Percentiles rank a stretch among this genome's conserved stretches.
phyloP scores from a whole-genome alignment of 2,329 filamentous ascomycete species.

The Cordyceps tenuipes region DNA sequence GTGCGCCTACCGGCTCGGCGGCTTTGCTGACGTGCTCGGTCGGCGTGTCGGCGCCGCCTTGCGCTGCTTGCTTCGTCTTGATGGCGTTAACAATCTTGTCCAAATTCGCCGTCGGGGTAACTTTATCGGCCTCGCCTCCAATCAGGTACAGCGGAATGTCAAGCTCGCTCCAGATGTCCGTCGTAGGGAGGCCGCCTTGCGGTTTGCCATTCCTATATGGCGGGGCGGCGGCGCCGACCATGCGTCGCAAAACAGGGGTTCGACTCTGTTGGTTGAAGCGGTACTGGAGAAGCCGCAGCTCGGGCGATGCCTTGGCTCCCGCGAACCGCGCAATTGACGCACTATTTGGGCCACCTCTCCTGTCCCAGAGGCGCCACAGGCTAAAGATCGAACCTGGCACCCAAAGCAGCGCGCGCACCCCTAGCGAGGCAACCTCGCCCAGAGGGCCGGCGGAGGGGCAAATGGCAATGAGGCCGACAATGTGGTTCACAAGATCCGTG shows the following conservation, averaged over 20 bases:
- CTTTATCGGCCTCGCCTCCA: conserved; percentile 65
- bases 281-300: conserved; percentile 59
- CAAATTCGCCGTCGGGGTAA: conserved; percentile 66
- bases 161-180: conserved; percentile 63
- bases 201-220: conserved; percentile 44
- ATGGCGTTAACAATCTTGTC: conserved; percentile 52
- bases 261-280: conserved; percentile 76
- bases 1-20: conserved; percentile 7
- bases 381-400: conserved; percentile 69
- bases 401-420: conserved; percentile 51
- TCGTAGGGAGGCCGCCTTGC: conserved; percentile 58
- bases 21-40: conserved; percentile 1
- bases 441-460: conserved; percentile 66
- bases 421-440: conserved; percentile 32
- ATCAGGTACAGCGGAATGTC: conserved; percentile 69
- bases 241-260: conserved; percentile 74
- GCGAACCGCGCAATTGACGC: conserved; percentile 72
- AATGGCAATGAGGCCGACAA: conserved; percentile 71
- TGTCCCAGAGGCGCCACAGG: conserved; percentile 68
- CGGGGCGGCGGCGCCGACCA: conserved; percentile 66
- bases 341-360: conserved; percentile 69
- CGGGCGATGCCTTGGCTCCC: conserved; percentile 54
- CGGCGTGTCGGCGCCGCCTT: conserved; percentile 7
- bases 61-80: conserved; percentile 11
- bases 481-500: conserved; percentile 48